Evolutionary conservation across 768 basidiomycete genomes (phyloP).

Genomic region (Tulasnella sp.): DNA sequence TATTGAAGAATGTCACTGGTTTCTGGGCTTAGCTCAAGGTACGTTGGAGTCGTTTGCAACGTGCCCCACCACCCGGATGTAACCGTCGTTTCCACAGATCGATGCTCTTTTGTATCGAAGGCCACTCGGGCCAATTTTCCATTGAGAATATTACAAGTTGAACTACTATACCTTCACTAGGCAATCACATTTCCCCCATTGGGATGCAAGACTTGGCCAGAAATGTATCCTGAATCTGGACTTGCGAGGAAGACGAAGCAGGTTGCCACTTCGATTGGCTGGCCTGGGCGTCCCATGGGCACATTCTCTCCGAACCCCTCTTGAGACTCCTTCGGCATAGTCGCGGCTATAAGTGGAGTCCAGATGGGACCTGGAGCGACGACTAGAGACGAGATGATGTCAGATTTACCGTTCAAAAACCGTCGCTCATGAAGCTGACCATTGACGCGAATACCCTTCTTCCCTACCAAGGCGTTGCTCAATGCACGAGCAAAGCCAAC

Average conservation of each 20-base stretch:
- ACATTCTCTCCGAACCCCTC: conserved; percentile 31
- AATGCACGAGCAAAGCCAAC: conserved; percentile 42
- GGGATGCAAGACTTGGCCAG: conserved; percentile 28
- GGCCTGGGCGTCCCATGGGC: conserved; percentile 44
- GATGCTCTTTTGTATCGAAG: background rate
- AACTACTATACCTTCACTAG: background rate
- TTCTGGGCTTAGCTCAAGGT: background rate
- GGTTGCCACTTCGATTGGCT: conserved; percentile 46
- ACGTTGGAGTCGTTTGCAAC: background rate
- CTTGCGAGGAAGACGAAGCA: conserved; percentile 43
- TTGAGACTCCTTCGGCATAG: conserved; percentile 34
- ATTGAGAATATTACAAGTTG: background rate
- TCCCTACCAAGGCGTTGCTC: conserved; percentile 45
- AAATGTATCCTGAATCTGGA: conserved; percentile 43
- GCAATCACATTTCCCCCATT: conserved; percentile 23
- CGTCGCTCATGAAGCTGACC: conserved; percentile 26
- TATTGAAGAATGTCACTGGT: background rate
- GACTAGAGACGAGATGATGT: conserved; percentile 25
- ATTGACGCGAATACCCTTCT: conserved; percentile 44
- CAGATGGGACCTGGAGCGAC: conserved; percentile 42
- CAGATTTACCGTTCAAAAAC: background rate
- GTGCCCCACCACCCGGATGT: background rate
- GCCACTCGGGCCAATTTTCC: background rate
- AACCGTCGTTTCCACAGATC: background rate
- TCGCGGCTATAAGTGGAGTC: conserved; percentile 40